Evolutionary conservation across 768 basidiomycete species (phyloP).

Genomic region (Astraeus odoratus): DNA sequence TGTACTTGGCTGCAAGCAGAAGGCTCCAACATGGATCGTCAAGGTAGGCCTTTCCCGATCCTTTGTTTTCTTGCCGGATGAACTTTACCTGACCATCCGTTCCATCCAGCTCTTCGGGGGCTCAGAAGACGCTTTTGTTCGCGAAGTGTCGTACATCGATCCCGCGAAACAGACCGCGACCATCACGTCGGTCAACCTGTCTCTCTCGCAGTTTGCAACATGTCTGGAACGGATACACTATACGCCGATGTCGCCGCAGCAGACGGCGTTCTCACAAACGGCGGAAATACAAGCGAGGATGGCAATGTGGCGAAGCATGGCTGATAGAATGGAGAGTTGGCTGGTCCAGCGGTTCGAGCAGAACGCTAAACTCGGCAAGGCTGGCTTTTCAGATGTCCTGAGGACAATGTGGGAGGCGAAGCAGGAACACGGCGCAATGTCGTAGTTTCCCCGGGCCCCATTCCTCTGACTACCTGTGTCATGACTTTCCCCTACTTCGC

Average conservation of each 20-base stretch:
- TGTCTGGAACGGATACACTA: conserved; percentile 91
- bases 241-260: conserved; percentile 52
- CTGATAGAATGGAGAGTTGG: conserved; percentile 80
- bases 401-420: conserved; percentile 71
- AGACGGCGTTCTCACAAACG: conserved; percentile 80
- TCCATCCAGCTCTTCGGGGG: conserved; percentile 72
- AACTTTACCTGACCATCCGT: conserved; percentile 3
- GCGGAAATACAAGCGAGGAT: conserved; percentile 85
- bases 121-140: conserved; percentile 89
- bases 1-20: conserved; percentile 86
- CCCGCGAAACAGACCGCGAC: conserved; percentile 74
- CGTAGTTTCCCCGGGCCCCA: conserved; percentile 5
- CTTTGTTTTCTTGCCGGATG: conserved; percentile 3
- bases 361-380: conserved; percentile 84
- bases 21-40: conserved; percentile 86
- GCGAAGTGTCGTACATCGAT: conserved; percentile 91
- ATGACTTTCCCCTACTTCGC: conserved; percentile 4
- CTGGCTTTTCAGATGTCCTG: conserved; percentile 86
- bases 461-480: conserved; percentile 4
- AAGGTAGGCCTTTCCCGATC: conserved; percentile 52
- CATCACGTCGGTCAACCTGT: conserved; percentile 89
- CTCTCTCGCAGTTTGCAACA: conserved; percentile 89
- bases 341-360: conserved; percentile 85
- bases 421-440: conserved; percentile 36
- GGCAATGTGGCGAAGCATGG: conserved; percentile 73